Conservation (phyloP, 495 filamentous ascomycete species). For the Hyaloscypha hepaticicola region DNA sequence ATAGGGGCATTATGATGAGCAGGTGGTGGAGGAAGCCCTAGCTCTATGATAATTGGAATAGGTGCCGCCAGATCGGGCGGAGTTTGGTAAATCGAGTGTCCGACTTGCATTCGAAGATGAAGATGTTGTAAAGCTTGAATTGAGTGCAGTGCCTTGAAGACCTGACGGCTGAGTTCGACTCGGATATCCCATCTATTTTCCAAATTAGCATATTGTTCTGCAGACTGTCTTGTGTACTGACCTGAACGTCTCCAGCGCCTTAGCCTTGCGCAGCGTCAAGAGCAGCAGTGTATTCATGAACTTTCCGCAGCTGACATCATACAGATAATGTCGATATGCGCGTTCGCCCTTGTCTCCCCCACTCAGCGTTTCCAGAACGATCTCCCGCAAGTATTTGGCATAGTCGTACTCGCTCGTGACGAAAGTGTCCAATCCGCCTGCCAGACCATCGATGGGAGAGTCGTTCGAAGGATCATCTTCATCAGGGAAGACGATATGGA, state of each 20-base stretch:
- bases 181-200: constrained; percentile 57
- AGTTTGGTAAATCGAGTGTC: constrained; percentile 46
- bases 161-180: constrained; percentile 56
- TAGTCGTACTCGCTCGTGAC: constrained; percentile 60
- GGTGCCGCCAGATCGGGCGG: constrained; percentile 35
- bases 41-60: not conserved
- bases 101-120: constrained; percentile 56
- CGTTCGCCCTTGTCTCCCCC: constrained; percentile 44
- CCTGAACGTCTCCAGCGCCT: constrained; percentile 55
- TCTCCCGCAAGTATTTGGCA: constrained; percentile 51
- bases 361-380: constrained; percentile 49
- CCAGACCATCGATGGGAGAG: constrained; percentile 49
- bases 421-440: constrained; percentile 57
- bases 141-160: constrained; percentile 56
- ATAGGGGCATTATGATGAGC: not conserved
- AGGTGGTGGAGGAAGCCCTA: not conserved
- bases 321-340: constrained; percentile 47
- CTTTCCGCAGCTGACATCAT: constrained; percentile 53
- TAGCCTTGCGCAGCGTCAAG: constrained; percentile 52
- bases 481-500: constrained; percentile 56
- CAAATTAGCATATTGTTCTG: constrained; percentile 9
- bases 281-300: constrained; percentile 61
- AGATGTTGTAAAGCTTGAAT: constrained; percentile 52
- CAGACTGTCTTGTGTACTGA: constrained; percentile 29
- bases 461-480: constrained; percentile 49